Evolutionary conservation across 768 basidiomycete species (phyloP), one percentile per base, ranked within the genome.

Genomic region (Mycena maculata): DNA sequence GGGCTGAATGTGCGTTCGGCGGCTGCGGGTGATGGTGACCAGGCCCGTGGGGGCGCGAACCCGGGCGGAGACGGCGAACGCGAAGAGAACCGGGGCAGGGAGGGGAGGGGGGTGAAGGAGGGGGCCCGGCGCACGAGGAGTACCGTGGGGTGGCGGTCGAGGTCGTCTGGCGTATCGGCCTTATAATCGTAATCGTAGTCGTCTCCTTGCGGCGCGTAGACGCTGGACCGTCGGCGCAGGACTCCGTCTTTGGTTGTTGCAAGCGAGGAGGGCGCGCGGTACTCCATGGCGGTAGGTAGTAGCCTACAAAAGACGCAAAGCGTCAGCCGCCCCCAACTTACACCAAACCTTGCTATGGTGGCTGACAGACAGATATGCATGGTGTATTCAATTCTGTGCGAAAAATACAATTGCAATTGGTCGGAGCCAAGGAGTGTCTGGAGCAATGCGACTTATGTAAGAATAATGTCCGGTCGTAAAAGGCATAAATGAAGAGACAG

Each of bases 381-480:
- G 45, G 54, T 50, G 55, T 60, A 66, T 66, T 60, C 57, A 53
- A 36, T 36, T 36, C n/a, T 36, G 33, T 13, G 33, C 22, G 57
- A 48, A 47, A 47, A 60, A 60, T 66, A 66, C 64, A 66, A 66
- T 42, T 64, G 56, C 63, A 25, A 56, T 47, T 33, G 33, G 54
- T 20, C 42, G 50, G 16, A 9, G 13, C 16, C 41, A 31, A 33
- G 55, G 55, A 59, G 39, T 28, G 63, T 57, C 41, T 41, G 47
- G 55, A 65, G 63, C 63, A 55, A 66, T 66, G 42, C 58, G 52
- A 59, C 50, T 28, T 54, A 54, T 41, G 65, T 60, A 48, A 60
- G 15, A 10, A 13, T 36, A 7, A 36, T 36, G 58, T 65, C 64
- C 64, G 28, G 12, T 31, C n/a, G 33, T 36, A 47, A 47, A 23